Percentiles rank a stretch among this genome's conserved stretches.
Evolutionary conservation across 2,329 filamentous ascomycete genomes (phyloP).

Genomic region (Orbilia ellipsospora): DNA sequence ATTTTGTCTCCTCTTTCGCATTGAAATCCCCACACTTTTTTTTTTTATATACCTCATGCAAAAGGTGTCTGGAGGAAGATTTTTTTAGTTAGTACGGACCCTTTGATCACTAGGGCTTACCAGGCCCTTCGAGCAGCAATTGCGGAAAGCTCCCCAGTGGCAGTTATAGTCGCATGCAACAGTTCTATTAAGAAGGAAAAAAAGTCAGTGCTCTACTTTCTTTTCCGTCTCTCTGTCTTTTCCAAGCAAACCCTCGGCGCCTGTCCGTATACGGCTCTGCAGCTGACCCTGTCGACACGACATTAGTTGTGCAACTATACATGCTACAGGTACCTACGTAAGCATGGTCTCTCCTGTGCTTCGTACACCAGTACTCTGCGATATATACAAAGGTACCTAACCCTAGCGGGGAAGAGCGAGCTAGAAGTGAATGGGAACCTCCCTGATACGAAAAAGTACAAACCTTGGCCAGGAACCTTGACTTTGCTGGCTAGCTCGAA

Average conservation of each 20-base stretch:
- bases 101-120: slow-evolving; percentile 4
- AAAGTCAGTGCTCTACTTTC: background rate
- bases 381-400: slow-evolving; percentile 38
- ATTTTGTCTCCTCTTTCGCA: slow-evolving; percentile 19
- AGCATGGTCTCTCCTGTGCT: slow-evolving; percentile 14
- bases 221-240: background rate
- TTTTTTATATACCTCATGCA: slow-evolving; percentile 17
- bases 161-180: slow-evolving; percentile 37
- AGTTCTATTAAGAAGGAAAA: background rate
- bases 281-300: slow-evolving; percentile 50
- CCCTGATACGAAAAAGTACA: slow-evolving; percentile 35
- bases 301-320: slow-evolving; percentile 54
- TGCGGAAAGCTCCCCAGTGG: background rate
- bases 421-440: slow-evolving; percentile 26
- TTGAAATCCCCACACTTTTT: slow-evolving; percentile 33
- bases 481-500: slow-evolving; percentile 14
- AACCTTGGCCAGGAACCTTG: slow-evolving; percentile 53
- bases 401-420: slow-evolving; percentile 6
- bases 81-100: slow-evolving; percentile 1
- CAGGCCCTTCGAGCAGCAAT: slow-evolving; percentile 5
- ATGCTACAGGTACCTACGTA: slow-evolving; percentile 44
- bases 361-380: slow-evolving; percentile 8
- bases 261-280: slow-evolving; percentile 38
- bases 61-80: slow-evolving; percentile 22
- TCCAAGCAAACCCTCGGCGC: slow-evolving; percentile 13